Percentiles rank a stretch among this genome's conserved stretches.
Evolutionary conservation across 2,329 filamentous ascomycete species (phyloP).

Genomic region (Paramyrothecium sp.): DNA sequence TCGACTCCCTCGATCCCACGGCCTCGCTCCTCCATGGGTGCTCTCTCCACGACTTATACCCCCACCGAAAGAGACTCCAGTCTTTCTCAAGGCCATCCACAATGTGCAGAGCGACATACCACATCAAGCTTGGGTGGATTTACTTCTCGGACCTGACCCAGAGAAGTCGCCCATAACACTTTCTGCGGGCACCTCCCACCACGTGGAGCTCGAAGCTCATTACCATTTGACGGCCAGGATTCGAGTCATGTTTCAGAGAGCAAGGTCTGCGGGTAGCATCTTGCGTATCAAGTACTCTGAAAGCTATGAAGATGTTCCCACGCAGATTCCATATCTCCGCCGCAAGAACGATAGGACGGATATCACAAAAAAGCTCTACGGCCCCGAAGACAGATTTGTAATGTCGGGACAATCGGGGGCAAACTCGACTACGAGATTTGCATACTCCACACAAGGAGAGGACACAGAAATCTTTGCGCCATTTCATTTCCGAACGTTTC

Average conservation of each 20-base stretch:
- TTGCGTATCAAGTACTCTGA: slow-evolving; percentile 12
- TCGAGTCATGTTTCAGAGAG: slow-evolving; percentile 6
- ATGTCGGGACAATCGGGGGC: no score
- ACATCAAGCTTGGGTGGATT: no score
- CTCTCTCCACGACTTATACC: background rate
- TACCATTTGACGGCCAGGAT: slow-evolving; percentile 12
- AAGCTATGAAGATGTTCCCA: slow-evolving; percentile 12
- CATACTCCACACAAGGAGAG: no score
- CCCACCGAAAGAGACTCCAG: background rate
- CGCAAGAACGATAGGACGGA: slow-evolving; percentile 11
- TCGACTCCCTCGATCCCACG: background rate
- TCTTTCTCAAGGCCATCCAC: background rate
- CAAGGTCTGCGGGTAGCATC: background rate
- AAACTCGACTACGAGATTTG: no score
- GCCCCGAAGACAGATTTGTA: slow-evolving; percentile 3
- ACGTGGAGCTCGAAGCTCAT: slow-evolving; percentile 8
- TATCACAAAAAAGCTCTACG: slow-evolving; percentile 5
- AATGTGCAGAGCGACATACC: no score
- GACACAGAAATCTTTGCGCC: slow-evolving; percentile 9
- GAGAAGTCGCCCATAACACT: no score
- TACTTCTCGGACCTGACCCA: no score
- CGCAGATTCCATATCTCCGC: slow-evolving; percentile 11
- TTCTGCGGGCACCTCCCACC: background rate
- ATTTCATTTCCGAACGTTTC: slow-evolving; percentile 17
- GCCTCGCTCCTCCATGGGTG: background rate